A percentile compares a stretch with the other conserved stretches of the same genome.
Evolutionary conservation across 768 basidiomycete species (phyloP).

Genomic region (Nidularia pulvinata): DNA sequence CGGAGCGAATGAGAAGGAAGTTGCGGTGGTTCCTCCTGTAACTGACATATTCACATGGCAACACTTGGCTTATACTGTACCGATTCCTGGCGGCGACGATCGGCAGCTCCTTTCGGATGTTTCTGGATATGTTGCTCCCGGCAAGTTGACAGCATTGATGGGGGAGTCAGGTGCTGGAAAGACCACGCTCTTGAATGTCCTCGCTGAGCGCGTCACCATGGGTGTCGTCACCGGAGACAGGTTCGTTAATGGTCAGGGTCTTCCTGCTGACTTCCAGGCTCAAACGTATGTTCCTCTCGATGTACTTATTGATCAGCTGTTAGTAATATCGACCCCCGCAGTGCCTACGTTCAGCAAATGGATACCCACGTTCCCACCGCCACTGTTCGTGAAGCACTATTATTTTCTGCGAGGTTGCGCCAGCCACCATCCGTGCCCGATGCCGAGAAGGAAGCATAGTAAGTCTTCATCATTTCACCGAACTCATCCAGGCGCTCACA

Average conservation of each 20-base stretch:
- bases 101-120: constrained; percentile 65
- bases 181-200: constrained; percentile 61
- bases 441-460: constrained; percentile 82
- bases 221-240: constrained; percentile 53
- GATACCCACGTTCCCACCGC: constrained; percentile 77
- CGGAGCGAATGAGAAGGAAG: constrained; percentile 16
- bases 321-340: background rate
- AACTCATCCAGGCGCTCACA: constrained; percentile 4
- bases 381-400: constrained; percentile 82
- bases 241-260: constrained; percentile 52
- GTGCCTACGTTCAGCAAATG: constrained; percentile 84
- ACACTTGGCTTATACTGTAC: constrained; percentile 68
- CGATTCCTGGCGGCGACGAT: constrained; percentile 40
- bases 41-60: constrained; percentile 83
- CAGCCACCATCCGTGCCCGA: constrained; percentile 68
- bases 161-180: constrained; percentile 53
- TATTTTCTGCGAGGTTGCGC: constrained; percentile 81
- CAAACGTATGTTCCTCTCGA: constrained; percentile 41
- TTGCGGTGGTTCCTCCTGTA: constrained; percentile 33
- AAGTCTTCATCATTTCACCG: constrained; percentile 20
- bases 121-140: constrained; percentile 82
- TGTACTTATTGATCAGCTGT: background rate
- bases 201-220: constrained; percentile 45
- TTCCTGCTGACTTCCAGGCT: constrained; percentile 60
- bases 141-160: constrained; percentile 81